These are phyloP conservation scores for Hippophae rhamnoides DNA, from an alignment of 306 rosid genomes.

Conservation along the genomic window DNA sequence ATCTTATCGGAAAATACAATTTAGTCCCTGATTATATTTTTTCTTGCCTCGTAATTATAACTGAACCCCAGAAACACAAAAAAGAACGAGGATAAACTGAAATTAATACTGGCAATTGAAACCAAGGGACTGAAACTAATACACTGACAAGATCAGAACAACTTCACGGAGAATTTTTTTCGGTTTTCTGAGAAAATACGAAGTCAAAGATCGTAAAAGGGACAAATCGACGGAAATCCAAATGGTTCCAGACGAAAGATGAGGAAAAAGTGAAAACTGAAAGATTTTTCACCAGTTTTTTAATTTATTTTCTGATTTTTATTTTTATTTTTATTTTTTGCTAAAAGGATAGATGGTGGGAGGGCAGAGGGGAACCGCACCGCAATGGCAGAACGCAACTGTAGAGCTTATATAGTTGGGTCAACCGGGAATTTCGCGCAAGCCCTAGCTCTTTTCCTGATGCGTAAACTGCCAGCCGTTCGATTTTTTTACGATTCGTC, in stretches of 20 bases:
- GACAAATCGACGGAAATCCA: conserved; percentile 42
- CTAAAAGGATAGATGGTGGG: conserved; percentile 7
- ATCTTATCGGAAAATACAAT: neutral
- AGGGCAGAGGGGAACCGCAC: conserved; percentile 70
- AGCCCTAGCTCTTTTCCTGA: conserved; percentile 34
- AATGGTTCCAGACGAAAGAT: conserved; percentile 3
- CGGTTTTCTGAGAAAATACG: conserved; percentile 14
- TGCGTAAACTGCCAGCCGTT: conserved; percentile 14
- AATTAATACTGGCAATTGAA: conserved; percentile 7
- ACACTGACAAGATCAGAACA: neutral
- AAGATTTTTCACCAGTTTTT: neutral
- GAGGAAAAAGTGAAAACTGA: neutral
- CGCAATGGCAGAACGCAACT: conserved; percentile 28
- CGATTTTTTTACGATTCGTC: conserved; percentile 2
- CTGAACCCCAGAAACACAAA: neutral
- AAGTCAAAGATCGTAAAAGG: neutral
- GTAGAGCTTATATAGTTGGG: conserved; percentile 22
- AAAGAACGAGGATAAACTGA: neutral
- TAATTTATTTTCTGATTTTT: conserved; percentile 5
- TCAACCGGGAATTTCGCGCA: neutral
- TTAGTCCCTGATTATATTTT: neutral
- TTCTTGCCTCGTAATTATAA: neutral
- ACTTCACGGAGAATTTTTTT: conserved; percentile 7
- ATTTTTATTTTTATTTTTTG: conserved; percentile 7
- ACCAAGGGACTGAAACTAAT: conserved; percentile 7